These are phyloP conservation scores for Sugiyamaella grinbergsii DNA, from an alignment of 1,139 yeast species.

Conservation along the genomic window DNA sequence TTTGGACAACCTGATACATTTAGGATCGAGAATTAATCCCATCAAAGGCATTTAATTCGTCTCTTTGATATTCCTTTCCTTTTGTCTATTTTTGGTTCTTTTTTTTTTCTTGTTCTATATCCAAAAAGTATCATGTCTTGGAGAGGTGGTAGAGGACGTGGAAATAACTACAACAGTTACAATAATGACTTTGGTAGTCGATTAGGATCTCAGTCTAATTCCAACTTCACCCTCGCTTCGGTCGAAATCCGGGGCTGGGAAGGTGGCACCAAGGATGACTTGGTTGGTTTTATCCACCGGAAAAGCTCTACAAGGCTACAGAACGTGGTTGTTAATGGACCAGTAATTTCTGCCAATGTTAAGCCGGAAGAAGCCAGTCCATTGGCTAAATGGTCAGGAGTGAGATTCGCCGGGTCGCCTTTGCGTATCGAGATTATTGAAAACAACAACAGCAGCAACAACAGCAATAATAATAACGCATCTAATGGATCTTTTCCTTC, in stretches of 20 bases:
- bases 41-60: too few species aligned
- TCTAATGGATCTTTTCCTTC: neutral
- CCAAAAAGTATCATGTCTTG: constrained; percentile 21
- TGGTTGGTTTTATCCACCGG: constrained; percentile 67
- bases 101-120: neutral
- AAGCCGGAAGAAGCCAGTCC: constrained; percentile 59
- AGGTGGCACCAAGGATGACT: constrained; percentile 63
- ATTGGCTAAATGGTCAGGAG: constrained; percentile 67
- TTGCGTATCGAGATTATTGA: constrained; percentile 55
- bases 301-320: constrained; percentile 61
- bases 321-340: constrained; percentile 51
- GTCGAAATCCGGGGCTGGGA: constrained; percentile 81
- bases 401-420: constrained; percentile 75
- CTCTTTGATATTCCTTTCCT: too few species aligned
- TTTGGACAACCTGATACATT: too few species aligned
- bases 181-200: constrained; percentile 21
- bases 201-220: constrained; percentile 1
- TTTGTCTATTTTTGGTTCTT: neutral
- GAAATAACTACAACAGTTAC: neutral
- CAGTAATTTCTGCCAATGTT: constrained; percentile 59
- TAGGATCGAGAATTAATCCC: too few species aligned
- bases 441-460: too few species aligned
- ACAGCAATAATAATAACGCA: constrained; percentile 29
- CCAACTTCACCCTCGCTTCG: neutral
- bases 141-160: constrained; percentile 33